Evolutionary conservation across 1,284 basidiomycete genomes (phyloP), one percentile per base, ranked within the genome.

Genomic region (Leccinum pachyderme): DNA sequence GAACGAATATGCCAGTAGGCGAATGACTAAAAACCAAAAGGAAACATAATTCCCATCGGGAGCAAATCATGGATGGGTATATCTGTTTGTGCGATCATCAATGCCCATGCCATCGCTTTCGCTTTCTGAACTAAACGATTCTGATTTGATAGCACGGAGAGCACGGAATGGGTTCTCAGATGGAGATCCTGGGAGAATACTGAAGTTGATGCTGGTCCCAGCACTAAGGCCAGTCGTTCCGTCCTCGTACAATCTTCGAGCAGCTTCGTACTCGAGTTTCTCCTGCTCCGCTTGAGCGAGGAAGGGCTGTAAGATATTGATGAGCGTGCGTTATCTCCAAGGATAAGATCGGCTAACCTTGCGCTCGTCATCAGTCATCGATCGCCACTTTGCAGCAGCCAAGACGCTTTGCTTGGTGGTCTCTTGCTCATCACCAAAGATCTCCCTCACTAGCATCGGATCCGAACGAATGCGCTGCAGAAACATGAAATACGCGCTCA

Each of bases 401-500:
- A 97, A 79, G 4, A 95, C 92, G 73, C 92, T 95, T 76, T 97
- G 95, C 74, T 91, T 91, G 37, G 95, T 95, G 4, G 95, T 95
- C 75, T 96, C 95, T 45, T 85, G 88, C 75, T 96, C 94, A 51
- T 91, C 88, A n/a, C 89, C 91, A 75, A 96, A 96, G 15, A 97
- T 87, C 24, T 89, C 86, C 60, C 74, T 79, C 18, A 92, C 87
- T 32, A 93, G 75, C 41, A 78, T 76, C 12, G 83, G 81, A 66
- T 91, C 86, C 47, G 86, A 82, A 59, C 93, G 81, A 64, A 95
- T 95, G 48, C 87, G 83, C 71, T 95, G 92, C 59, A 97, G 74
- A 78, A 95, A 98, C 83, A 96, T 89, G 65, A 97, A 97, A 71
- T 97, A 98, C 3, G 95, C 94, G 64, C 86, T 90, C 29, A 97